Evolutionary conservation across 1,284 basidiomycete genomes (phyloP).

Genomic region (Abortiporus biennis): DNA sequence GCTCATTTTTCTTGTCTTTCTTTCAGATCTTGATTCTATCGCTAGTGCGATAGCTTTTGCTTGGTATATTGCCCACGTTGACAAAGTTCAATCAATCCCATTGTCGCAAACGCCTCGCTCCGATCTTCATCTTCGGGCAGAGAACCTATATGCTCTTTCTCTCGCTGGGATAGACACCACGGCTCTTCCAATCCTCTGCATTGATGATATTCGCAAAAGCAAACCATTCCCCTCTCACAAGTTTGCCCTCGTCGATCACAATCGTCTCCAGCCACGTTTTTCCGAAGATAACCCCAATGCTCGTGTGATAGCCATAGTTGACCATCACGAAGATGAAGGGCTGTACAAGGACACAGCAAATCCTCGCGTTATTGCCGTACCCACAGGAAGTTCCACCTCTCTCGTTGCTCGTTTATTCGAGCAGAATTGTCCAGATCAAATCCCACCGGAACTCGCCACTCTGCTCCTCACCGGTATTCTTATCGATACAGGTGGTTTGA

Average conservation of each 20-base stretch:
- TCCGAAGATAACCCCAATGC: slow-evolving; percentile 31
- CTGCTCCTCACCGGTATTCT: slow-evolving; percentile 78
- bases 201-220: slow-evolving; percentile 44
- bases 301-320: slow-evolving; percentile 75
- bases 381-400: slow-evolving; percentile 78
- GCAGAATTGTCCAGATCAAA: slow-evolving; percentile 26
- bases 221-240: slow-evolving; percentile 48
- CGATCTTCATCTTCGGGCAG: slow-evolving; percentile 78
- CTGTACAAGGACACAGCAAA: slow-evolving; percentile 55
- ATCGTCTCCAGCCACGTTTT: slow-evolving; percentile 58
- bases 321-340: slow-evolving; percentile 90
- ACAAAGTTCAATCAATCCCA: slow-evolving; percentile 55
- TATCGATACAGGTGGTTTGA: slow-evolving; percentile 81
- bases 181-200: slow-evolving; percentile 47
- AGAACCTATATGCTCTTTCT: slow-evolving; percentile 76
- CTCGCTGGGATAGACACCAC: slow-evolving; percentile 46
- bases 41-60: slow-evolving; percentile 81
- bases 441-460: slow-evolving; percentile 60
- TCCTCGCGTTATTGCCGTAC: slow-evolving; percentile 57
- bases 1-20: no score
- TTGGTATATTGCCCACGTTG: slow-evolving; percentile 54
- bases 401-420: slow-evolving; percentile 58
- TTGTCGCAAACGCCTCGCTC: slow-evolving; percentile 66
- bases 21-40: slow-evolving; percentile 84
- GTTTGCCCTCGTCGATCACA: slow-evolving; percentile 89